A percentile compares a stretch with the other conserved stretches of the same genome.
Conservation (phyloP, 805 yeast genomes). For the Barnettozyma sucrosica region DNA sequence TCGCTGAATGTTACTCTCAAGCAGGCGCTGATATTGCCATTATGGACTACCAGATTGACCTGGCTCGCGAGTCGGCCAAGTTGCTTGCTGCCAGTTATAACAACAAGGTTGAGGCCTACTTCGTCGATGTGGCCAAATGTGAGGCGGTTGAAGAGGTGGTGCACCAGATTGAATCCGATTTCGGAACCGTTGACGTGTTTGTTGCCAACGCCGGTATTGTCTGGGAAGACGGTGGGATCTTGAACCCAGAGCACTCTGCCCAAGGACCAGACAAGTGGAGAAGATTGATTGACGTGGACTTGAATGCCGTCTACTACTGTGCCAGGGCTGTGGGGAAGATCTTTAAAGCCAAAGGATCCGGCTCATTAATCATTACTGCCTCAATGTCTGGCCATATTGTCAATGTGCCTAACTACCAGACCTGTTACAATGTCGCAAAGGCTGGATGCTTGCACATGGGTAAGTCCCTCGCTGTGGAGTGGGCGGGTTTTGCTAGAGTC, state of each 20-base stretch:
- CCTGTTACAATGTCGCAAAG: slow-evolving; percentile 28
- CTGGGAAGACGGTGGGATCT: background rate
- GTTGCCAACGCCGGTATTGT: background rate
- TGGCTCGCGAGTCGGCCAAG: slow-evolving; percentile 28
- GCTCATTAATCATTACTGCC: slow-evolving; percentile 79
- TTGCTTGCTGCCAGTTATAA: background rate
- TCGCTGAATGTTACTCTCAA: slow-evolving; percentile 36
- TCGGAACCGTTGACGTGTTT: background rate
- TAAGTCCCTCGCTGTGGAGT: background rate
- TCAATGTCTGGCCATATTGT: slow-evolving; percentile 88
- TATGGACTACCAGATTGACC: slow-evolving; percentile 25
- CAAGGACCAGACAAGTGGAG: background rate
- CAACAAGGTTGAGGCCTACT: background rate
- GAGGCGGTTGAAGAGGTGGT: background rate
- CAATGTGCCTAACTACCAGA: slow-evolving; percentile 82
- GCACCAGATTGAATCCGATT: background rate
- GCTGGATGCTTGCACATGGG: background rate
- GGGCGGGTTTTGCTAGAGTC: background rate
- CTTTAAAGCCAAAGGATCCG: slow-evolving; percentile 37
- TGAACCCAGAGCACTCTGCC: background rate
- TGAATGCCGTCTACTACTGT: background rate
- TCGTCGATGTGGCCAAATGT: background rate
- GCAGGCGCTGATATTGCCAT: slow-evolving; percentile 39
- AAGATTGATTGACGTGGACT: background rate
- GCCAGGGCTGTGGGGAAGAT: background rate